phyloP scores from a whole-genome alignment of 2,329 filamentous ascomycete genomes.

The Zymoseptoria tritici region DNA sequence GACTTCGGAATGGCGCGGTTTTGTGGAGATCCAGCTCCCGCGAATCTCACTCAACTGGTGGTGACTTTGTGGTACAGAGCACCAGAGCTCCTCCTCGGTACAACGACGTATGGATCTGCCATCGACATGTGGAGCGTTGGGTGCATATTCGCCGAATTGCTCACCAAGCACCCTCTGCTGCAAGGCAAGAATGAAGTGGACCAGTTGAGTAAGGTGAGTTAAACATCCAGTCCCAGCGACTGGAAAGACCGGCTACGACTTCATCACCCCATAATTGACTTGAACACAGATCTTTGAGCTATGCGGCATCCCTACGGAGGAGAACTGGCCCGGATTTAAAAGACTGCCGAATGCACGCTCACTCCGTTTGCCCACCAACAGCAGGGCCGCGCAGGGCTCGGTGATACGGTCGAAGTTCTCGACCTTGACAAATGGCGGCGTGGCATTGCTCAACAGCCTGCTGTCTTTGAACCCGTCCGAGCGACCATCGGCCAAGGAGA shows the following conservation, averaged over 20 bases:
- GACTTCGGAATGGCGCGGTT: slow-evolving; percentile 98
- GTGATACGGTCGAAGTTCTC: slow-evolving; percentile 73
- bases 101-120: slow-evolving; percentile 63
- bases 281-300: slow-evolving; percentile 66
- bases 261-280: slow-evolving; percentile 15
- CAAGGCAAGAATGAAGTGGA: slow-evolving; percentile 91
- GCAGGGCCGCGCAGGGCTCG: slow-evolving; percentile 30
- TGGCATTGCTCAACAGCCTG: slow-evolving; percentile 59
- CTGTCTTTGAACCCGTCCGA: slow-evolving; percentile 66
- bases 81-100: slow-evolving; percentile 81
- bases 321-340: slow-evolving; percentile 78
- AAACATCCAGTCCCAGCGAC: slow-evolving; percentile 20
- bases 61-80: slow-evolving; percentile 96
- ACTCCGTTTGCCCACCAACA: slow-evolving; percentile 57
- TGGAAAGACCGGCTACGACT: slow-evolving; percentile 21
- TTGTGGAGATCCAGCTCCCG: slow-evolving; percentile 64
- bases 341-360: slow-evolving; percentile 79
- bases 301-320: slow-evolving; percentile 75
- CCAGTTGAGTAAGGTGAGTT: slow-evolving; percentile 60
- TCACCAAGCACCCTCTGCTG: slow-evolving; percentile 73
- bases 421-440: slow-evolving; percentile 68
- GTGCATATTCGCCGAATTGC: slow-evolving; percentile 88
- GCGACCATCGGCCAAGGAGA: slow-evolving; percentile 63
- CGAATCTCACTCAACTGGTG: slow-evolving; percentile 80
- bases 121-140: slow-evolving; percentile 96